phyloP scores from a whole-genome alignment of 1,139 yeast genomes.

The Debaryomycetaceae sp. region DNA sequence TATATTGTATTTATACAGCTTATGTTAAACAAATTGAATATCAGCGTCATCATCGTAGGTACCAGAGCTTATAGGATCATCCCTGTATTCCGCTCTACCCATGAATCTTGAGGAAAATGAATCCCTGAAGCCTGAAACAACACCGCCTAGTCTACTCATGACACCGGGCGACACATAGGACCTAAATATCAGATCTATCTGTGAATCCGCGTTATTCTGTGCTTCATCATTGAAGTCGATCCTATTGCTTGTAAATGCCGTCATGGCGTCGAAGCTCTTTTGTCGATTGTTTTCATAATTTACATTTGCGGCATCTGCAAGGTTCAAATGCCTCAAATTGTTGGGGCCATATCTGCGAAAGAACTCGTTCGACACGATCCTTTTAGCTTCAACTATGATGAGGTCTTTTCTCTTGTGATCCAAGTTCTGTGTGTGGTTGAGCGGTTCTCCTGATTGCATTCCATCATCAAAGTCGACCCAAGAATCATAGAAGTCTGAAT shows the following conservation, averaged over 20 bases:
- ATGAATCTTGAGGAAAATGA: conserved; percentile 13
- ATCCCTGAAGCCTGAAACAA: conserved; percentile 19
- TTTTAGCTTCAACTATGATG: conserved; percentile 41
- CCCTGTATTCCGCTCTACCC: conserved; percentile 12
- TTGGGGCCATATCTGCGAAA: conserved; percentile 21
- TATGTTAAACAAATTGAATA: not conserved
- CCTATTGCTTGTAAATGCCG: conserved; percentile 8
- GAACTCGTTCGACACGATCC: conserved; percentile 36
- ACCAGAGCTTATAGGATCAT: conserved; percentile 11
- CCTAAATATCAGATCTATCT: not conserved
- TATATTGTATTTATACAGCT: not conserved
- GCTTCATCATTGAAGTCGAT: conserved; percentile 10
- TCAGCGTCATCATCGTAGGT: conserved; percentile 8
- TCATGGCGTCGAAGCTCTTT: conserved; percentile 21
- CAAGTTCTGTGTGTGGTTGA: conserved; percentile 10
- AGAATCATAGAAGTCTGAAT: conserved; percentile 54
- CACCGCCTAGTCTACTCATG: conserved; percentile 26
- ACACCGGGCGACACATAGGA: conserved; percentile 4
- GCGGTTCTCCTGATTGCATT: conserved; percentile 11
- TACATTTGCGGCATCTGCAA: conserved; percentile 26
- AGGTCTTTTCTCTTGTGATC: conserved; percentile 31
- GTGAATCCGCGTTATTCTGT: conserved; percentile 1
- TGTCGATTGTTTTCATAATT: conserved; percentile 31
- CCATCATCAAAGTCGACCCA: conserved; percentile 48
- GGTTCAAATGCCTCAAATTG: conserved; percentile 26